phyloP scores from a whole-genome alignment of 2,329 filamentous ascomycete genomes.

The Chaetomium strumarium region DNA sequence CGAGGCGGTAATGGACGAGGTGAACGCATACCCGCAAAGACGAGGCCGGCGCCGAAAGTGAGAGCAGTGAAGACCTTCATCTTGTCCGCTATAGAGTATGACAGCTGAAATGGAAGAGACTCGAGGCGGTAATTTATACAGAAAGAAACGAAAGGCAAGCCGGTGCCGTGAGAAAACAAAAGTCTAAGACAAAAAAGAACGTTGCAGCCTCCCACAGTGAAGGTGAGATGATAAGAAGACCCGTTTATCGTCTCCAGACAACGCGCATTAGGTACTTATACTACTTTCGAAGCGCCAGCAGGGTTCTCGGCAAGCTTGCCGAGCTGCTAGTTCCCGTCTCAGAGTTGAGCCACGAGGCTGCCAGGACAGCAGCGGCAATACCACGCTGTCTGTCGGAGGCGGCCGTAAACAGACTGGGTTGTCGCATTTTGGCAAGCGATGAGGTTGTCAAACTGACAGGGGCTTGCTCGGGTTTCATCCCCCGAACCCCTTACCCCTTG shows the following conservation, averaged over 20 bases:
- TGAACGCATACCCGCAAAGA: slow-evolving; percentile 8
- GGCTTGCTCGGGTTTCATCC: not conserved
- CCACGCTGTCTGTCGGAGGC: not conserved
- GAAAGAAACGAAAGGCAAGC: not conserved
- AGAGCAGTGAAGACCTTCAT: slow-evolving; percentile 17
- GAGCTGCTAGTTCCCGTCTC: not conserved
- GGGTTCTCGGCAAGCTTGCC: too few relatives aligned
- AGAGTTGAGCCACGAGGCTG: not conserved
- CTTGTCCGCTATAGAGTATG: not conserved
- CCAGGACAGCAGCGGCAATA: not conserved
- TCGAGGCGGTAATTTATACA: not conserved
- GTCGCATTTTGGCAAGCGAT: not conserved
- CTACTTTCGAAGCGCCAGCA: not conserved
- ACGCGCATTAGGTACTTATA: not conserved
- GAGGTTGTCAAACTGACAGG: not conserved
- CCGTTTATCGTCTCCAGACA: not conserved
- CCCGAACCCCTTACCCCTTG: not conserved
- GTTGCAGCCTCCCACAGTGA: not conserved
- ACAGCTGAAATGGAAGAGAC: not conserved
- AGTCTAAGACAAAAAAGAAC: not conserved
- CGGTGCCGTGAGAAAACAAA: not conserved
- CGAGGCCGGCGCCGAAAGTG: slow-evolving; percentile 12
- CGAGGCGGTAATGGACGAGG: too few relatives aligned
- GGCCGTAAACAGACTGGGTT: not conserved
- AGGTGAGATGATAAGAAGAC: not conserved